Conservation (phyloP, 2,329 filamentous ascomycete species). For the Aspergillus candidus region DNA sequence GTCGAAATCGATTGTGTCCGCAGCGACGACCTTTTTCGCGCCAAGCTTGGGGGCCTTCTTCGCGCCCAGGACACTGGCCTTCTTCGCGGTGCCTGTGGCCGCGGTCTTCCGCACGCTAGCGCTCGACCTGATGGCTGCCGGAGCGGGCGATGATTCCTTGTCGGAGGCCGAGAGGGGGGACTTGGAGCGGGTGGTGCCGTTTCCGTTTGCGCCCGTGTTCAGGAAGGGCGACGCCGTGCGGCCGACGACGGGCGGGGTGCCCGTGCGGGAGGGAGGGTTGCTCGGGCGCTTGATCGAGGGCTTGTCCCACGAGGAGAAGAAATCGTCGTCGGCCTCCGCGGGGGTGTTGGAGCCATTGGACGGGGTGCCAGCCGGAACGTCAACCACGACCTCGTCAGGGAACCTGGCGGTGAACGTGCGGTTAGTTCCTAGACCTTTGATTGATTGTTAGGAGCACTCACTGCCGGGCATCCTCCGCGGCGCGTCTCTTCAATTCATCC, state of each 20-base stretch:
- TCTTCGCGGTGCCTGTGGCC: conserved; percentile 61
- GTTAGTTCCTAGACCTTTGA: conserved; percentile 4
- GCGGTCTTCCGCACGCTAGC: conserved; percentile 75
- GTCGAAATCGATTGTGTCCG: conserved; percentile 85
- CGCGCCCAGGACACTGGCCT: conserved; percentile 76
- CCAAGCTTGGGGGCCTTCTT: conserved; percentile 82
- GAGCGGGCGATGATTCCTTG: conserved; percentile 47
- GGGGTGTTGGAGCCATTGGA: conserved; percentile 66
- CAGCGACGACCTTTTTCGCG: conserved; percentile 76
- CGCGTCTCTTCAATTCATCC: conserved; percentile 84
- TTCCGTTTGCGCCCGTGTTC: conserved; percentile 61
- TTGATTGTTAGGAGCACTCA: conserved; percentile 43
- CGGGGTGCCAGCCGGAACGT: conserved; percentile 55
- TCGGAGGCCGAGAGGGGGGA: conserved; percentile 65
- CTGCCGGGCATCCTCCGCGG: conserved; percentile 76
- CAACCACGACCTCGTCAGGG: conserved; percentile 79
- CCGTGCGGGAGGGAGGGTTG: conserved; percentile 83
- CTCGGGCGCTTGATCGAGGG: conserved; percentile 93
- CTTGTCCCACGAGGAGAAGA: conserved; percentile 99
- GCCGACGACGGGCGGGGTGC: conserved; percentile 73
- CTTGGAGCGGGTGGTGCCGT: conserved; percentile 66
- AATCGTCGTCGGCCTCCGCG: conserved; percentile 81
- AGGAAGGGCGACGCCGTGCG: conserved; percentile 88
- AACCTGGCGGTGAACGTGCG: conserved; percentile 49
- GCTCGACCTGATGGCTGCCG: conserved; percentile 64